Conservation (phyloP, 2,329 filamentous ascomycete species). For the Sporothrix pseudoabietina region DNA sequence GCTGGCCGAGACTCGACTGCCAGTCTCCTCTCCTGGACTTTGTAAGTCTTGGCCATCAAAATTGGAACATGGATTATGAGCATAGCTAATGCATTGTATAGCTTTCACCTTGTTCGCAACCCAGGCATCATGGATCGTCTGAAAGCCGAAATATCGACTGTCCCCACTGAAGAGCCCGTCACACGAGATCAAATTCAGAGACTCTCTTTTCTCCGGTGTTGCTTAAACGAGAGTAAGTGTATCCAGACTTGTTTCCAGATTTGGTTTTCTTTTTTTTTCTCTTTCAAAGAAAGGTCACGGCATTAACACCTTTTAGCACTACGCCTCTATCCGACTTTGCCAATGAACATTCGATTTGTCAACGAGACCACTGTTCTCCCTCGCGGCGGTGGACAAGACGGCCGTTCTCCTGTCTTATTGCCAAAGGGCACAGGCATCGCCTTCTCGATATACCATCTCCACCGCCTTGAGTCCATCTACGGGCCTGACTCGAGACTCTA, state of each 20-base stretch:
- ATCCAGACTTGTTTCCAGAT: not conserved
- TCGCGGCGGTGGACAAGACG: not conserved
- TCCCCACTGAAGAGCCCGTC: not conserved
- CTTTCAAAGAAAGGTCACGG: not conserved
- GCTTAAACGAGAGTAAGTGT: not conserved
- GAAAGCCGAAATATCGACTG: not conserved
- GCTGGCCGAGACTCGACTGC: not conserved
- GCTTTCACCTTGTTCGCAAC: not conserved
- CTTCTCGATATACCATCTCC: not conserved
- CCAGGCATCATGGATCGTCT: not conserved
- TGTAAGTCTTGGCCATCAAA: not conserved
- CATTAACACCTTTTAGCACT: not conserved
- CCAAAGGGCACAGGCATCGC: not conserved
- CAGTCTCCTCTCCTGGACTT: not conserved
- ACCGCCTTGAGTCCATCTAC: not conserved
- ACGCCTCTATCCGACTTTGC: slow-evolving; percentile 20
- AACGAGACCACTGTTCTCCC: not conserved
- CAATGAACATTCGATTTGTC: slow-evolving; percentile 7
- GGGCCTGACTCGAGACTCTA: not conserved
- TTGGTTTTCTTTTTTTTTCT: not conserved
- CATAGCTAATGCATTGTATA: not conserved
- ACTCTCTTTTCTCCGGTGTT: not conserved
- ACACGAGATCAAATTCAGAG: not conserved
- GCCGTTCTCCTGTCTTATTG: not conserved
- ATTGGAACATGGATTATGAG: not conserved